Conservation (phyloP, 2,329 filamentous ascomycete species). For the Alternaria triticimaculans region DNA sequence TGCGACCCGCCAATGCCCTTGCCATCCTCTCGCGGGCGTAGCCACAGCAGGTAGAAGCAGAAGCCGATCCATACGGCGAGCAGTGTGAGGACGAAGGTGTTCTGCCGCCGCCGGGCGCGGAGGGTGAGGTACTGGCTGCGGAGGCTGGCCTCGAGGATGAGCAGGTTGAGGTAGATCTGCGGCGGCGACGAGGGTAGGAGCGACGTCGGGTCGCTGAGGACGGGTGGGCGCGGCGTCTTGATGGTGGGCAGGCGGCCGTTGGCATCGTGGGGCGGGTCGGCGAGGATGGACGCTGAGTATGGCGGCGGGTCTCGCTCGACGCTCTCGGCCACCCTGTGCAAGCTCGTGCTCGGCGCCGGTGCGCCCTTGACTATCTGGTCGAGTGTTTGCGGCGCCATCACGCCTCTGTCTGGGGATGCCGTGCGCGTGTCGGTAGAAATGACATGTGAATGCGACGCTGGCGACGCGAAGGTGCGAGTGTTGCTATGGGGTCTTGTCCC, state of each 20-base stretch:
- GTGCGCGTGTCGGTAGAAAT: background rate
- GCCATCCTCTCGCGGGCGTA: slow-evolving; percentile 95
- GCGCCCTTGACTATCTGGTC: slow-evolving; percentile 94
- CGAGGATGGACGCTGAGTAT: slow-evolving; percentile 20
- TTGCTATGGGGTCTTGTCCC: background rate
- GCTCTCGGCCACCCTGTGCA: slow-evolving; percentile 14
- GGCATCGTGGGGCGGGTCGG: slow-evolving; percentile 35
- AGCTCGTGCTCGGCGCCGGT: slow-evolving; percentile 65
- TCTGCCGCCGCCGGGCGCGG: slow-evolving; percentile 84
- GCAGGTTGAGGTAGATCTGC: slow-evolving; percentile 96
- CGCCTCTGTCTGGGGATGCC: background rate
- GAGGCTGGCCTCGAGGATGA: slow-evolving; percentile 93
- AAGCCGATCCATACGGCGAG: slow-evolving; percentile 80
- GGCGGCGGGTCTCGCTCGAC: slow-evolving; percentile 18
- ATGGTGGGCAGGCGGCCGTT: slow-evolving; percentile 50
- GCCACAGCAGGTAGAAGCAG: slow-evolving; percentile 89
- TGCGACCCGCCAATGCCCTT: slow-evolving; percentile 88
- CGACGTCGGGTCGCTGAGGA: slow-evolving; percentile 72
- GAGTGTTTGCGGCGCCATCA: slow-evolving; percentile 54
- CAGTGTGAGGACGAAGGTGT: slow-evolving; percentile 87
- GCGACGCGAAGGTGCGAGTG: background rate
- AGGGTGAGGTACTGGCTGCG: slow-evolving; percentile 92
- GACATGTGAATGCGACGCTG: slow-evolving; percentile 10
- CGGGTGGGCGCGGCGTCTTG: slow-evolving; percentile 48
- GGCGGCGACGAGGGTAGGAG: slow-evolving; percentile 88